A percentile compares a stretch with the other conserved stretches of the same genome.
Evolutionary conservation across 176 grass and related monocot species (phyloP).

Genomic region (Carex littledalei): DNA sequence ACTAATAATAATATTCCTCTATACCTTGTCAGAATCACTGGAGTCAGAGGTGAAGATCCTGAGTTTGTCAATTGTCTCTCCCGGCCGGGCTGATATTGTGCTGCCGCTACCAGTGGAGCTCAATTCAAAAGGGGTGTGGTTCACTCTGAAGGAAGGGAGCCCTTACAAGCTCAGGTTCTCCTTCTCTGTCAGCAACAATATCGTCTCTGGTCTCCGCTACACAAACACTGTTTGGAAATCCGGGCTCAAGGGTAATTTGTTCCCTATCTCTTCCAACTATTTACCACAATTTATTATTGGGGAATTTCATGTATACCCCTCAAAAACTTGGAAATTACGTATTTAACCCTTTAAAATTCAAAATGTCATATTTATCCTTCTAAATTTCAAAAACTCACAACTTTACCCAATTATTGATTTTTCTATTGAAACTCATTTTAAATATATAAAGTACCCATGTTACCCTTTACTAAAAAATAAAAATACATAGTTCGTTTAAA

Average conservation of each 20-base stretch:
- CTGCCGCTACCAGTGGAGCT: constrained; percentile 63
- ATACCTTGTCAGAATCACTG: constrained; percentile 43
- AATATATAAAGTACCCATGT: too few relatives aligned
- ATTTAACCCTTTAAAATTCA: too few relatives aligned
- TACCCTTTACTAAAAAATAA: too few relatives aligned
- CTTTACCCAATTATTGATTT: too few relatives aligned
- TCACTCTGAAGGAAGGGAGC: constrained; percentile 90
- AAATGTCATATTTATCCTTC: too few relatives aligned
- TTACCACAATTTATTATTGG: background rate
- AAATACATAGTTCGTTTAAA: too few relatives aligned
- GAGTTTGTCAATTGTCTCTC: constrained; percentile 73
- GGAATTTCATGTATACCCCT: too few relatives aligned
- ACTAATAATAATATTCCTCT: background rate
- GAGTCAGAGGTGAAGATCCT: constrained; percentile 89
- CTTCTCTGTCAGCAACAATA: constrained; percentile 85
- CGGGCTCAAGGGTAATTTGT: constrained; percentile 57
- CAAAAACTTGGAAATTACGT: too few relatives aligned
- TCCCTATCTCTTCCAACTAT: background rate
- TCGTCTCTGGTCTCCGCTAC: constrained; percentile 91
- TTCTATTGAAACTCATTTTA: too few relatives aligned
- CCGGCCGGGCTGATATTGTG: constrained; percentile 60
- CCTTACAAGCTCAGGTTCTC: constrained; percentile 88
- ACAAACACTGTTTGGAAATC: constrained; percentile 98
- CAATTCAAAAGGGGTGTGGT: constrained; percentile 70
- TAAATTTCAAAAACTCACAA: too few relatives aligned